Conservation (phyloP, 1,284 basidiomycete species). For the Ceratobasidium sp. region DNA sequence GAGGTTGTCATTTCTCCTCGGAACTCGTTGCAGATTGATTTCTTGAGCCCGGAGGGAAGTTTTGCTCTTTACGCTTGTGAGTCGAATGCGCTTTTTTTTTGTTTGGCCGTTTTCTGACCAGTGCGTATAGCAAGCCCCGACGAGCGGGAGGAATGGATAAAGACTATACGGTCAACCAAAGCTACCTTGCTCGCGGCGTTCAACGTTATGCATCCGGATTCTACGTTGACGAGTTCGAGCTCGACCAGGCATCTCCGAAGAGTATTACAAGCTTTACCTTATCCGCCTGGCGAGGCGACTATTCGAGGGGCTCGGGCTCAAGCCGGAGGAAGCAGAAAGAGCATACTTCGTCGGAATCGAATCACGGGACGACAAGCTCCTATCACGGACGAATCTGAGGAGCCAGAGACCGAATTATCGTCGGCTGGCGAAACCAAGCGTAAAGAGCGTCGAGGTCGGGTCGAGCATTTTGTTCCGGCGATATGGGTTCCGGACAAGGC, state of each 20-base stretch:
- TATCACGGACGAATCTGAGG: conserved; percentile 7
- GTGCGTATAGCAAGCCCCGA: conserved; percentile 56
- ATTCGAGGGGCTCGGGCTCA: conserved; percentile 16
- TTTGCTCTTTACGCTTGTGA: conserved; percentile 77
- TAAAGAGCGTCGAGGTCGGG: conserved; percentile 55
- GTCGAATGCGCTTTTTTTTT: too few relatives aligned
- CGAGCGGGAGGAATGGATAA: conserved; percentile 74
- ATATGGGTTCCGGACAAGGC: conserved; percentile 91
- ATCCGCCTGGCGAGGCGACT: conserved; percentile 59
- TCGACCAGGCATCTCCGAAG: conserved; percentile 76
- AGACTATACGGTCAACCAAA: conserved; percentile 75
- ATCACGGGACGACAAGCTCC: conserved; percentile 3
- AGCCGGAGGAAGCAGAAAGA: conserved; percentile 46
- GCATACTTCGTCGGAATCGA: conserved; percentile 48
- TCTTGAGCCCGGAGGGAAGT: conserved; percentile 77
- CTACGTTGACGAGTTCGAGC: conserved; percentile 77
- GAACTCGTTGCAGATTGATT: conserved; percentile 64
- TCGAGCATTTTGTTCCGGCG: conserved; percentile 89
- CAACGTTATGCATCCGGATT: conserved; percentile 72
- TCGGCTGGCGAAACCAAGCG: conserved; percentile 21
- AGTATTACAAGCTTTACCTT: conserved; percentile 74
- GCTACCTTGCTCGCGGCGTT: conserved; percentile 65
- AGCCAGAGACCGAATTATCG: background rate
- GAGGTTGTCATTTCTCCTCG: conserved; percentile 72
- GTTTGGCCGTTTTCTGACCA: too few relatives aligned